Base-by-base conservation (phyloP, 2,329 filamentous ascomycete species). In the Ascochyta koolunga region DNA sequence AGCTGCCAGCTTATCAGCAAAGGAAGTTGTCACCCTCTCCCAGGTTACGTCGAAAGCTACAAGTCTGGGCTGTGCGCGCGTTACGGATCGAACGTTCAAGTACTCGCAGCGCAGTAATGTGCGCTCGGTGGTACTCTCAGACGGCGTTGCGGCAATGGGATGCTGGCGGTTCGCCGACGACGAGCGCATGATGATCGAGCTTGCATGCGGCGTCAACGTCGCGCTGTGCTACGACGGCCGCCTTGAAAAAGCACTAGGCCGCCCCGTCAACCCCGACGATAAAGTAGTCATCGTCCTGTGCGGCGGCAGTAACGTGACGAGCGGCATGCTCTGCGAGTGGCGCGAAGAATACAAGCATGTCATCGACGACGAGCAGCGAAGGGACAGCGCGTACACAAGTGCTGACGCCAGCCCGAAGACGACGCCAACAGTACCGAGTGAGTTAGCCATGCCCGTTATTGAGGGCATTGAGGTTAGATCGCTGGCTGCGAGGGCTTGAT, bases 231-330 rank as follows among this genome's bases (percentile, higher is more conserved):
- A 91, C 66, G 84, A 83, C 35, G 86, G 83, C 0, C 74, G 83
- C 35, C 69, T 96, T 66, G 82, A 86, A 67, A 79, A 81, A 62
- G 76, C 71, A 2, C 62, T 85, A 9, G 76, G 92, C 0, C 84
- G 88, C 27, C 82, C 82, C 29, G 82, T 91, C 59, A 87, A 82
- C 75, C 78, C 80, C 0, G 77, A 83, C 52, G 89, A 86, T 70
- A 90, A 90, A 60, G 83, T 97, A 5, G 91, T 97, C 1, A 79
- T 97, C 47, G 81, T 96, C 21, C 86, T 97, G 6, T 98, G 93
- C 68, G 93, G 93, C 1, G 83, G 81, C 13, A 81, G 76, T 44
- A 81, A 81, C 64, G 76, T 84, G 27, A 81, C 75, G 1, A 73
- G 80, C 3, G 77, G 80, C 43, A 82, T 82, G 76, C 67, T 85